A percentile compares a stretch with the other conserved stretches of the same genome.
Conservation (phyloP, 1,284 basidiomycete genomes). For the Tremellales sp. region DNA sequence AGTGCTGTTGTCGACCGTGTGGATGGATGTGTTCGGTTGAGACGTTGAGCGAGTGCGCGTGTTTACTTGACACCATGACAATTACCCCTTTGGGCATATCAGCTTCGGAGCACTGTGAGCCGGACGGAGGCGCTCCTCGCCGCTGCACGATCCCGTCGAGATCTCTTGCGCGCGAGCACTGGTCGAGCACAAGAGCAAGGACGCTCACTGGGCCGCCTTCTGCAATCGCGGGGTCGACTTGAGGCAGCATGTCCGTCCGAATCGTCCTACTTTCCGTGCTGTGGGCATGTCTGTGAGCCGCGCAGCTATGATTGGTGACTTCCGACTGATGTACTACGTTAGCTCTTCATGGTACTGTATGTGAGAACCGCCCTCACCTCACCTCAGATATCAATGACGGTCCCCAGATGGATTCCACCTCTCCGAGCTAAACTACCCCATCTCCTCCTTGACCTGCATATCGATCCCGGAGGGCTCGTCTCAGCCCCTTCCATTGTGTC, state of each 20-base stretch:
- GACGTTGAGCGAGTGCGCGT: background rate
- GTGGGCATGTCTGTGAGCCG: background rate
- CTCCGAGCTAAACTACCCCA: slow-evolving; percentile 81
- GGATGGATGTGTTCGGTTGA: background rate
- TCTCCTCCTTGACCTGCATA: slow-evolving; percentile 67
- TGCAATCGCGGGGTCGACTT: too few relatives aligned
- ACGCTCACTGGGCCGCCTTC: too few relatives aligned
- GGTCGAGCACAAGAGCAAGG: too few relatives aligned
- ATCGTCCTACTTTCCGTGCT: background rate
- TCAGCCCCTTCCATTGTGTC: slow-evolving; percentile 53
- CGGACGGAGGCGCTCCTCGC: too few relatives aligned
- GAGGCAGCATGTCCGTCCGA: background rate
- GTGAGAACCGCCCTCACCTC: slow-evolving; percentile 2
- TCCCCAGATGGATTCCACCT: slow-evolving; percentile 59
- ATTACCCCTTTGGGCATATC: slow-evolving; percentile 12
- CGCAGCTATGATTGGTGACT: background rate
- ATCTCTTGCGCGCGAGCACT: too few relatives aligned
- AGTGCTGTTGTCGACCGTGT: slow-evolving; percentile 4
- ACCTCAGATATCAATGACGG: background rate
- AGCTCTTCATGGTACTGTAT: slow-evolving; percentile 49
- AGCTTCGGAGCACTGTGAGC: too few relatives aligned
- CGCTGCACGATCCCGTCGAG: too few relatives aligned
- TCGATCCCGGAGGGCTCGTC: slow-evolving; percentile 33
- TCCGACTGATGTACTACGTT: background rate
- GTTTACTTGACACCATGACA: background rate